Evolutionary conservation across 2,329 filamentous ascomycete species (phyloP).

Genomic region (Penicillium sp.): DNA sequence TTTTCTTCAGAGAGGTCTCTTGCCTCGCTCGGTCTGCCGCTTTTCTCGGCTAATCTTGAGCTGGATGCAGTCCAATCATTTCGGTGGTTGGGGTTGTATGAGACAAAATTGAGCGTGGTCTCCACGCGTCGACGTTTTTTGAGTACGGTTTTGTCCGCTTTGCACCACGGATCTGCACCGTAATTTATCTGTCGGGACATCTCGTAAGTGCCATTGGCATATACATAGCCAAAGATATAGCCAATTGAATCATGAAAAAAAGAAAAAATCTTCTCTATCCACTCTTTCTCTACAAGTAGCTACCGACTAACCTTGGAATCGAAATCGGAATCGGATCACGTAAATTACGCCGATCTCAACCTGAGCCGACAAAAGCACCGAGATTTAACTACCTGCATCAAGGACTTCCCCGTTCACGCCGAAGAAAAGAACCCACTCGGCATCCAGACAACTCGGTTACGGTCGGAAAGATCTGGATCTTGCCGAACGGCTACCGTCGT

Average conservation of each 20-base stretch:
- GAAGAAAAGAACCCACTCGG: constrained; percentile 7
- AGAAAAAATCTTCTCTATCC: not conserved
- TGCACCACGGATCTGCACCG: constrained; percentile 37
- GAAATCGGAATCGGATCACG: not conserved
- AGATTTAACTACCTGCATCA: not conserved
- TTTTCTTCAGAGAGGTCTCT: constrained; percentile 39
- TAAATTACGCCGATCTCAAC: not conserved
- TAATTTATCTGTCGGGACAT: constrained; percentile 50
- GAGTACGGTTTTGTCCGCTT: constrained; percentile 49
- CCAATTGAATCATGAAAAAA: not conserved
- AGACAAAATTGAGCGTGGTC: constrained; percentile 46
- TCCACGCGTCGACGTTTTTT: constrained; percentile 46
- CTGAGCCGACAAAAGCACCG: not conserved
- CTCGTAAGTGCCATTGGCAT: not conserved
- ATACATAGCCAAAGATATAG: not conserved
- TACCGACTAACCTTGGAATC: not conserved
- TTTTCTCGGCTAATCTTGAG: constrained; percentile 40
- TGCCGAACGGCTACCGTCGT: constrained; percentile 4
- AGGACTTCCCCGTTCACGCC: constrained; percentile 1
- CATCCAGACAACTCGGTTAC: constrained; percentile 15
- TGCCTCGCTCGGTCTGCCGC: constrained; percentile 52
- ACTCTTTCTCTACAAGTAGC: too few species aligned
- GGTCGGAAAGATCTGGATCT: constrained; percentile 26
- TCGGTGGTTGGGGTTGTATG: constrained; percentile 34
- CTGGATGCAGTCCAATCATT: constrained; percentile 36